Conservation (phyloP, 2,329 filamentous ascomycete genomes). For the Ceratocystis lukuohia region DNA sequence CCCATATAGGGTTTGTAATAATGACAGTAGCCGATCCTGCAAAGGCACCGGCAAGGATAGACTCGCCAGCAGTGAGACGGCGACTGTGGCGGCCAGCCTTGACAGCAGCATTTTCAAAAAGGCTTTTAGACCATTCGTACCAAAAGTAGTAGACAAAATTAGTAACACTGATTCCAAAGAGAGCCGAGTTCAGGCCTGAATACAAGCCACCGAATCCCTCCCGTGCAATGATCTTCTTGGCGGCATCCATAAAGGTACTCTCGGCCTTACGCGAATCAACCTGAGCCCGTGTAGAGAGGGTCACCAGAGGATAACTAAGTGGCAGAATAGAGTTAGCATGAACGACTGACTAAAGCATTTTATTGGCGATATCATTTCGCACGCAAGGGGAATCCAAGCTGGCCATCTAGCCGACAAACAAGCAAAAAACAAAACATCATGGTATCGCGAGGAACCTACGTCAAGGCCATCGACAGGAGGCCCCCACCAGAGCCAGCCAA, state of each 20-base stretch:
- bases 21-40: conserved; percentile 90
- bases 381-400: neutral
- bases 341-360: neutral
- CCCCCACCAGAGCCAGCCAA: conserved; percentile 87
- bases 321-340: neutral
- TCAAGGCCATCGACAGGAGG: conserved; percentile 88
- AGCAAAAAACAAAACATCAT: neutral
- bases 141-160: conserved; percentile 99
- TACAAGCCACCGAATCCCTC: conserved; percentile 86
- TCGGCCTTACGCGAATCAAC: conserved; percentile 92
- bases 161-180: conserved; percentile 95
- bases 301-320: conserved; percentile 81
- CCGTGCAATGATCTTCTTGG: conserved; percentile 75
- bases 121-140: conserved; percentile 92
- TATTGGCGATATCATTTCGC: neutral
- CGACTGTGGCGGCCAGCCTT: conserved; percentile 59
- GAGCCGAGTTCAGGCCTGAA: conserved; percentile 78
- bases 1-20: conserved; percentile 98
- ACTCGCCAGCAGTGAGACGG: conserved; percentile 82
- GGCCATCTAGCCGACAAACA: neutral
- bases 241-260: conserved; percentile 68
- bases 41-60: conserved; percentile 88
- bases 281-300: conserved; percentile 90
- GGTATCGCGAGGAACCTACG: conserved; percentile 42
- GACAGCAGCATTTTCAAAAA: conserved; percentile 67